Evolutionary conservation across 2,329 filamentous ascomycete genomes (phyloP), one percentile per base, ranked within the genome.

Genomic region (Orbilia brochopaga): DNA sequence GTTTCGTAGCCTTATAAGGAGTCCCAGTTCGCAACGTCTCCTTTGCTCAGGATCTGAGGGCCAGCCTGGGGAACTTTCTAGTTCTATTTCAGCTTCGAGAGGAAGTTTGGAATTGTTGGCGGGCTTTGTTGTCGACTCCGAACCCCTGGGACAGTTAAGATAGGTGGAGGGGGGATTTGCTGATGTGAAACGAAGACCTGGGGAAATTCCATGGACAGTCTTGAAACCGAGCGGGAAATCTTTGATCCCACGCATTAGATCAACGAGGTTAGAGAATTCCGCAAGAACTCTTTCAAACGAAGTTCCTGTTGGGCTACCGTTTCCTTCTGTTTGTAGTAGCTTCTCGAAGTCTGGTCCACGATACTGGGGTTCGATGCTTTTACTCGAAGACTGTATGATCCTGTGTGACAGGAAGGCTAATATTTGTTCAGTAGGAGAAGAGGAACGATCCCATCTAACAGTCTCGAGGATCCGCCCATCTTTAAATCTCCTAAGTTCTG

Each of bases 391-490:
- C 17, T 23, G 27, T 8, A 21, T 27, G 6, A 70, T 37, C 3
- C 85, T 83, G 35, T 83, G 82, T 11, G 96, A 81, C 17, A 90
- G 83, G 77, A 92, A 90, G 2, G 84, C 82, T 52, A 92, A 81
- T 67, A 97, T 94, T 75, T 96, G 91, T 77, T 91, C 85, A 58
- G 91, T 86, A 19, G 96, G 86, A 5, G 88, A 85, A 32, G 81
- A 79, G 1, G 83, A 82, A 1, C 86, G 82, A 1, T 85, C 82
- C 94, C 94, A 99, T 19, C 96, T 88, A 30, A 97, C 82, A 77
- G 90, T 96, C 79, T 99, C 95, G 7, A 92, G 84, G 75, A 99
- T 97, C 76, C 89, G 93, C 21, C 94, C 94, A 77, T 97, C 92
- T 76, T 92, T 95, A 83, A 99, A 99, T 19, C 94, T 90, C 74